Base-by-base conservation (phyloP, 805 yeast species). In the Kazachstania psychrophila region DNA sequence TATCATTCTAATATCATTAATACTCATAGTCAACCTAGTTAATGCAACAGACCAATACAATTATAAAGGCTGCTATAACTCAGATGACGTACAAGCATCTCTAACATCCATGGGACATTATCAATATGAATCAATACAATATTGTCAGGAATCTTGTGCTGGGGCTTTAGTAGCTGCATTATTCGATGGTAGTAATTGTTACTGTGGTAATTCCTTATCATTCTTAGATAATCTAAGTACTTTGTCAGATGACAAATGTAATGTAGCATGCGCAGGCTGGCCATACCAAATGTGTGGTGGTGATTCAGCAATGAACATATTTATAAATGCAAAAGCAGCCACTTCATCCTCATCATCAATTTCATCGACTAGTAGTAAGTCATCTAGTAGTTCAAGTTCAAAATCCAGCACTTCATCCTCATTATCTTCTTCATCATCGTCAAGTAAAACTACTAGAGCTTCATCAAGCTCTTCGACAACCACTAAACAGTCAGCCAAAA, bases 201-300 rank as follows among this genome's bases (percentile, higher is more conserved):
- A 53, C 36, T 58, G 62, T 43, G 60, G 61, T 3, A 49, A 54
- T 41, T 40, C 49, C 10, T 38, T 45, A 25, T 49, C 46, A 4
- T 49, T 51, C 28, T 47, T 44, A 33, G 41, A 46, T 24, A 24
- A 30, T 9, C 27, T 53, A 23, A 39, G 57, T 2, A 63, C 71
- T 8, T 51, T 65, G 3, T 66, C 75, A 3, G 51, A 54, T 10
- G 40, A 50, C 29, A 42, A 57, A 17, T 79, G 87, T 58, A 43
- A 53, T 34, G 40, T 48, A 1, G 26, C 47, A 4, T 85, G 95
- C 58, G 55, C 52, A 15, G 94, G 86, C n/a, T 85, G 69, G 58
- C 71, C 74, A 8, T 30, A 46, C 3, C 80, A 79, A 37, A 61
- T 43, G 8, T 84, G 95, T 58, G 87, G 87, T 45, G 82, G 81